Conservation (phyloP, 371 early-diverging fungal species). For the Rhizopus stolonifer region DNA sequence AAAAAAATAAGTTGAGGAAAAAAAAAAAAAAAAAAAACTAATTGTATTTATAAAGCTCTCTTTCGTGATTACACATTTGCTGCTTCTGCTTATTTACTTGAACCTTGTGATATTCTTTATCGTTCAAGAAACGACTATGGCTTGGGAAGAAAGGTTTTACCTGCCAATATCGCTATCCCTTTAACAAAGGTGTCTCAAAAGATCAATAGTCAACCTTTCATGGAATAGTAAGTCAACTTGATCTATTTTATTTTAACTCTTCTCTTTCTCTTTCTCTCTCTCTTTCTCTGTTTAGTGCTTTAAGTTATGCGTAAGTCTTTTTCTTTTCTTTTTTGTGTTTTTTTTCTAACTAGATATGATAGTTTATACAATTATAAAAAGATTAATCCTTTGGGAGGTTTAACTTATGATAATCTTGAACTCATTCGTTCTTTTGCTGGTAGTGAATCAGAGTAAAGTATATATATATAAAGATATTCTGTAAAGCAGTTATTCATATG, state of each 20-base stretch:
- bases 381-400: constrained; percentile 53
- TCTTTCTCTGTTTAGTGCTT: constrained; percentile 23
- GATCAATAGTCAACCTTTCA: constrained; percentile 78
- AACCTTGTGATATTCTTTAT: constrained; percentile 82
- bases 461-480: constrained; percentile 54
- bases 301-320: constrained; percentile 40
- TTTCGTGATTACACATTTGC: constrained; percentile 88
- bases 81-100: constrained; percentile 86
- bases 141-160: constrained; percentile 72
- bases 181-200: constrained; percentile 68
- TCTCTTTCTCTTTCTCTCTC: constrained; percentile 26
- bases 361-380: constrained; percentile 83
- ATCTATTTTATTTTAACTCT: constrained; percentile 32
- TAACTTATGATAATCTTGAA: constrained; percentile 71
- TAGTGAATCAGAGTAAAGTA: constrained; percentile 66
- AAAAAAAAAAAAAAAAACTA: too few relatives aligned
- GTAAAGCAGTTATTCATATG: constrained; percentile 46
- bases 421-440: constrained; percentile 79
- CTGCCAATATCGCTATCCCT: constrained; percentile 80
- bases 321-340: neutral
- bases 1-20: too few relatives aligned
- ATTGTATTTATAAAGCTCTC: too few relatives aligned
- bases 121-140: constrained; percentile 74
- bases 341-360: neutral
- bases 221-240: constrained; percentile 70